Evolutionary conservation across 2,329 filamentous ascomycete genomes (phyloP), one percentile per base, ranked within the genome.

Genomic region (Colletotrichum costaricense): DNA sequence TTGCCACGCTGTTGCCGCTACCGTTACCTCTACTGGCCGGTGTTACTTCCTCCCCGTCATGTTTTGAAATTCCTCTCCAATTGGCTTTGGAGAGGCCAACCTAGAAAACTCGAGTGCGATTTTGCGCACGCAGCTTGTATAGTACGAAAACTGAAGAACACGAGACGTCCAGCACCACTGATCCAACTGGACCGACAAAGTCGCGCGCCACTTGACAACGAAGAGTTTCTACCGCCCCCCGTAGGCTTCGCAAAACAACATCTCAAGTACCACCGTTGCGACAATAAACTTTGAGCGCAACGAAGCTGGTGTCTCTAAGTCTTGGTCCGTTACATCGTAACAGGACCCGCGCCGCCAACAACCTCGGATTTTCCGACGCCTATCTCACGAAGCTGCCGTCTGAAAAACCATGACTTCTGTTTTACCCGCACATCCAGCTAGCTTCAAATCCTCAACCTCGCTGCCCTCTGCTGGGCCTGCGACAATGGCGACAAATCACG

Each of bases 401-500:
- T 28, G 74, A 64, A 63, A 67, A 72, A 75, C 54, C 78, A 86
- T 87, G 84, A 83, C 83, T 80, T 85, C 83, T 67, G 79, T 86
- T 74, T 79, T 86, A 72, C 75, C 82, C 75, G 78, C 82, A 73
- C 82, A 83, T 75, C 78, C 80, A 64, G 80, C 79, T 78, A 82
- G 85, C 75, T 80, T 83, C 63, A 83, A 82, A 77, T 78, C 81
- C 62, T 78, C 80, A 57, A 78, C 85, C 58, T 80, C 84, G 72
- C 80, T 83, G 64, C 82, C 84, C 57, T 82, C 82, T 73, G 79
- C 82, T 62, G 82, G 81, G 75, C 80, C 80, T 59, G 79, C 82
- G 74, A 80, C 80, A 76, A 87, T 88, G 85, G 81, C 83, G 56
- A 79, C 83, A 65, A 77, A 79, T 49, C 84, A 86, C 75, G 86